Evolutionary conservation across 139 green algal genomes (phyloP).

Genomic region (Coelastrella sp.): DNA sequence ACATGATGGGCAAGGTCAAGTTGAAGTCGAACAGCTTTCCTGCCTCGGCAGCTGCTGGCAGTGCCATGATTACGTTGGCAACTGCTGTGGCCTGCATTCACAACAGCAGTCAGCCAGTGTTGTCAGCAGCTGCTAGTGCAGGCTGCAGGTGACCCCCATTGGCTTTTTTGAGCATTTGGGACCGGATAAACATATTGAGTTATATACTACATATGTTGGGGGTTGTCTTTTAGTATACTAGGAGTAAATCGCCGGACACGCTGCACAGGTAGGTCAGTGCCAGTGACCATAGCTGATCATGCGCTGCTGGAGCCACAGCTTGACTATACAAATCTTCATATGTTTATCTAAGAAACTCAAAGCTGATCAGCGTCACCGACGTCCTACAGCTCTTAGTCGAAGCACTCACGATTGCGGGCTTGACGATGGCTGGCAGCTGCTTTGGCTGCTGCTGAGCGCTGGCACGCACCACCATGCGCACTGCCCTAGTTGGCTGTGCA

Average conservation of each 20-base stretch:
- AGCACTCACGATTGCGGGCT: constrained; percentile 57
- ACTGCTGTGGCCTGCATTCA: constrained; percentile 52
- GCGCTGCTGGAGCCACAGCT: neutral
- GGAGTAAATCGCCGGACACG: neutral
- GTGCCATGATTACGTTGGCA: constrained; percentile 77
- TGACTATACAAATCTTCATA: neutral
- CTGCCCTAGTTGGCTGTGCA: constrained; percentile 34
- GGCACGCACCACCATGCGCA: constrained; percentile 54
- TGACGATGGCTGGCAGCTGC: constrained; percentile 60
- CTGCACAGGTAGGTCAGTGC: neutral
- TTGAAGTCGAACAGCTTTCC: constrained; percentile 87
- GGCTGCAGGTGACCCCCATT: neutral
- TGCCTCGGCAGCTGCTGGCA: constrained; percentile 80
- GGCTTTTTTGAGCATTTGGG: too few relatives aligned
- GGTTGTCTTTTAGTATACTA: too few relatives aligned
- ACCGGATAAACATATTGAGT: too few relatives aligned
- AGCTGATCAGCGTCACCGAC: neutral
- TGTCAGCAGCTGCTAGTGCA: neutral
- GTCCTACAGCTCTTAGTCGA: neutral
- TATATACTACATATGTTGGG: too few relatives aligned
- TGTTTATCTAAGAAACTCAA: neutral
- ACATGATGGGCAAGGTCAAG: constrained; percentile 71
- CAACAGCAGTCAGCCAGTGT: neutral
- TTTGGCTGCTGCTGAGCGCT: constrained; percentile 42
- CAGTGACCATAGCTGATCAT: neutral